phyloP scores from a whole-genome alignment of 176 grass and related monocot species.

The Zoysia japonica region DNA sequence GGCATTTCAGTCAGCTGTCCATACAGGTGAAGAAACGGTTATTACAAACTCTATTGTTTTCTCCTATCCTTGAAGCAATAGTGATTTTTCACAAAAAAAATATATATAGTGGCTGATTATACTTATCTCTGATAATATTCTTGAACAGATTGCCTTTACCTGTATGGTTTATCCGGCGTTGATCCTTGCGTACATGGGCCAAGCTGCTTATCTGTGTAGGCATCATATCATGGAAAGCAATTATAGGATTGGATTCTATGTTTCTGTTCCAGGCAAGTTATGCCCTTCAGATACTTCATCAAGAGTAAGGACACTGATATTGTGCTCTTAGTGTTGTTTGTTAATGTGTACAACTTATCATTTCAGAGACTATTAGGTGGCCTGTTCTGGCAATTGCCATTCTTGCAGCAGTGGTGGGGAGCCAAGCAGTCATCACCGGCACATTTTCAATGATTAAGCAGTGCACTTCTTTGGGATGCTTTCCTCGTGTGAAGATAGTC shows the following conservation, averaged over 20 bases:
- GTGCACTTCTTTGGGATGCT: constrained; percentile 91
- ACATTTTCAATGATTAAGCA: constrained; percentile 98
- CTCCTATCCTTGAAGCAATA: neutral
- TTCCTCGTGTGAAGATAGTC: constrained; percentile 94
- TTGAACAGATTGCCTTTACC: constrained; percentile 85
- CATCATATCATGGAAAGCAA: constrained; percentile 84
- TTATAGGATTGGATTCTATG: constrained; percentile 93
- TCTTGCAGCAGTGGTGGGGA: constrained; percentile 92
- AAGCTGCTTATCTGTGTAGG: constrained; percentile 91
- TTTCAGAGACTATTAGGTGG: constrained; percentile 79
- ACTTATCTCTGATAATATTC: constrained; percentile 21
- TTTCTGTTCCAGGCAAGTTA: constrained; percentile 89
- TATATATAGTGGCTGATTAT: neutral
- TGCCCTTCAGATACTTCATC: constrained; percentile 29
- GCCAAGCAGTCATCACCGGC: constrained; percentile 91
- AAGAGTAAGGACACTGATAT: constrained; percentile 12
- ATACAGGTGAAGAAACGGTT: constrained; percentile 71
- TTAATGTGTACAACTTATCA: constrained; percentile 31
- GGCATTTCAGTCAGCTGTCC: constrained; percentile 91
- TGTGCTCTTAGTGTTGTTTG: constrained; percentile 1
- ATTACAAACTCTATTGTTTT: neutral
- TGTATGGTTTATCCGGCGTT: constrained; percentile 96
- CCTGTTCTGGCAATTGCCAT: constrained; percentile 88
- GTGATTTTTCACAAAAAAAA: too few species aligned
- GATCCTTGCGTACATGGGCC: constrained; percentile 98